These are phyloP conservation scores for Cavenderia fasciculata DNA, from an alignment of 78 protist genomes.

Conservation along the genomic window DNA sequence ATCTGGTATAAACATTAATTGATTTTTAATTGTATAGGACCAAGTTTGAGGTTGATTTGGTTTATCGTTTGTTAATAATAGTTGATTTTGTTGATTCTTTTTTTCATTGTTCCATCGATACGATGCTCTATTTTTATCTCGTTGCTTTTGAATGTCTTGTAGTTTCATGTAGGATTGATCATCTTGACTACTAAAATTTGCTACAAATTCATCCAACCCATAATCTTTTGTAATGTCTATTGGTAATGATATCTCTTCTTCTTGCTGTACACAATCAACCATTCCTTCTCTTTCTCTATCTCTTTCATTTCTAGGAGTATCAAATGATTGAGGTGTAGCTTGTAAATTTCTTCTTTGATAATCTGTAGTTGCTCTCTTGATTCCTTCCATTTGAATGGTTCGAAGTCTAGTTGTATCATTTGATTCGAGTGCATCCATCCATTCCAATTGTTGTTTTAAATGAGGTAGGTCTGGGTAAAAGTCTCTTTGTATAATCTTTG, in stretches of 20 bases:
- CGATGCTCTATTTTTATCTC: too few relatives aligned
- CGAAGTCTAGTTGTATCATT: constrained; percentile 53
- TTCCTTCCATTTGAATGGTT: constrained; percentile 40
- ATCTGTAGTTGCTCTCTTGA: constrained; percentile 6
- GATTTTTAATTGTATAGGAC: constrained; percentile 34
- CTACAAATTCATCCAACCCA: constrained; percentile 40
- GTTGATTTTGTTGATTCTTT: neutral
- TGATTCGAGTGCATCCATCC: constrained; percentile 74
- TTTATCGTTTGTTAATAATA: neutral
- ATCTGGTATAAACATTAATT: constrained; percentile 27
- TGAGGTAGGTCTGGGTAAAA: constrained; percentile 79
- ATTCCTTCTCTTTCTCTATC: too few relatives aligned
- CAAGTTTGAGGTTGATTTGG: constrained; percentile 13
- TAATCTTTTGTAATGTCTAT: neutral
- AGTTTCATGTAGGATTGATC: constrained; percentile 33
- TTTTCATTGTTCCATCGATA: constrained; percentile 30
- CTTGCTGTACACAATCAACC: neutral
- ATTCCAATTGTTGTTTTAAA: constrained; percentile 60
- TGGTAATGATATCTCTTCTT: too few relatives aligned
- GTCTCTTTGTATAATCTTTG: constrained; percentile 77
- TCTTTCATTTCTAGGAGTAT: neutral
- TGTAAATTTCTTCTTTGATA: neutral
- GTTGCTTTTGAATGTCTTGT: neutral
- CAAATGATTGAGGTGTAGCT: constrained; percentile 19
- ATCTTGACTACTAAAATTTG: constrained; percentile 37